These are phyloP conservation scores for Panellus pusillus DNA, from an alignment of 768 basidiomycete species.

Conservation along the genomic window DNA sequence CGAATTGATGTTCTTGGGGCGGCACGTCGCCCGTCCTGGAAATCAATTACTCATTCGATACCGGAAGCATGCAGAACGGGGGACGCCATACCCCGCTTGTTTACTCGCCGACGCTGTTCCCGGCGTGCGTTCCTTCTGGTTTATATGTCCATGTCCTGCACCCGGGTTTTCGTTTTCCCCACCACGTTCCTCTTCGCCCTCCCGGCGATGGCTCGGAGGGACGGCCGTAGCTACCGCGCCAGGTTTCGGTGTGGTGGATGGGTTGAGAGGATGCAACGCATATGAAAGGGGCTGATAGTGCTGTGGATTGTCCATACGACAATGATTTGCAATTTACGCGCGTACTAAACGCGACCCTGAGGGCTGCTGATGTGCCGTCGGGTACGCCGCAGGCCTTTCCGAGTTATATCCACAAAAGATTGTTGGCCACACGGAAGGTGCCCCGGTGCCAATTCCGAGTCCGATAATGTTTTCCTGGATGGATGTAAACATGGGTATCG, in stretches of 20 bases:
- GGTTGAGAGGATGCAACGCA: conserved; percentile 62
- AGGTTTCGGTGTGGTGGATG: conserved; percentile 31
- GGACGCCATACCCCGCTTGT: conserved; percentile 27
- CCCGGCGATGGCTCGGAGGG: conserved; percentile 25
- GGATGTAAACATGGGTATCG: conserved; percentile 9
- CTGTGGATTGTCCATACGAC: conserved; percentile 66
- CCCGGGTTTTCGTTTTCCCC: conserved; percentile 70
- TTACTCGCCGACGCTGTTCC: conserved; percentile 34
- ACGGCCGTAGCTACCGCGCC: conserved; percentile 13
- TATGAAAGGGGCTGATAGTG: conserved; percentile 81
- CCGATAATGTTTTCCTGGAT: conserved; percentile 10
- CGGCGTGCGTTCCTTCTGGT: conserved; percentile 43
- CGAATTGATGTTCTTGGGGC: conserved; percentile 21
- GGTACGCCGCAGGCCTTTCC: conserved; percentile 9
- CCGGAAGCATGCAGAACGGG: too few relatives aligned
- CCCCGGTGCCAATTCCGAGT: conserved; percentile 3
- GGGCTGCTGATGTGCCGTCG: conserved; percentile 8
- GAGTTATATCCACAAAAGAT: conserved; percentile 8
- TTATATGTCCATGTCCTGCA: conserved; percentile 63
- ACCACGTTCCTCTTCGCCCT: conserved; percentile 60
- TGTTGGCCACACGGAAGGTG: neutral
- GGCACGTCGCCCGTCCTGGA: conserved; percentile 4
- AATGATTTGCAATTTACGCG: conserved; percentile 1
- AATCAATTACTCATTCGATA: neutral
- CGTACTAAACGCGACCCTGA: conserved; percentile 7